A percentile compares a stretch with the other conserved stretches of the same genome.
Conservation (phyloP, 2,329 filamentous ascomycete genomes). For the Xylaria sp. region DNA sequence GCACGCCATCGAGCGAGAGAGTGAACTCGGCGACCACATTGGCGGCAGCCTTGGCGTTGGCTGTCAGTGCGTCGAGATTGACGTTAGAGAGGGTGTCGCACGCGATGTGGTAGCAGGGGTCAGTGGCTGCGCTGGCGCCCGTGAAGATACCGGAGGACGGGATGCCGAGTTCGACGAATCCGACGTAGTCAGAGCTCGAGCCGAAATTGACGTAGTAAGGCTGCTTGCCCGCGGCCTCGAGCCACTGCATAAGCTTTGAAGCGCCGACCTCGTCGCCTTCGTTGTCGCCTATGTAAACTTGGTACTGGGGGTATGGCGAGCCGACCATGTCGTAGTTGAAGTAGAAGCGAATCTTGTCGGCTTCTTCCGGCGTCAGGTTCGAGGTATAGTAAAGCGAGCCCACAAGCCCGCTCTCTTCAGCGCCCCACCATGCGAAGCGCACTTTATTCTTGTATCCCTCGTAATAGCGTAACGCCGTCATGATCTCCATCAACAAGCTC, state of each 20-base stretch:
- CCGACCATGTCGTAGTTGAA: slow-evolving; percentile 79
- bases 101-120: slow-evolving; percentile 55
- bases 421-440: slow-evolving; percentile 58
- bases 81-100: slow-evolving; percentile 57
- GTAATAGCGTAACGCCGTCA: slow-evolving; percentile 51
- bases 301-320: slow-evolving; percentile 55
- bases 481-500: slow-evolving; percentile 54
- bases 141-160: slow-evolving; percentile 56
- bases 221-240: slow-evolving; percentile 51
- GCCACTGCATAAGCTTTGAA: slow-evolving; percentile 51
- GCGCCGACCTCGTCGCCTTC: slow-evolving; percentile 53
- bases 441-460: slow-evolving; percentile 56
- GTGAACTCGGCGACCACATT: slow-evolving; percentile 57
- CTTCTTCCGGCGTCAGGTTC: slow-evolving; percentile 52
- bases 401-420: slow-evolving; percentile 57
- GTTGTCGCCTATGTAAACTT: slow-evolving; percentile 53
- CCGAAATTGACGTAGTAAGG: slow-evolving; percentile 53
- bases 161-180: slow-evolving; percentile 55
- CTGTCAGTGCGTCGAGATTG: slow-evolving; percentile 54
- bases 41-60: slow-evolving; percentile 60
- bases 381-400: slow-evolving; percentile 57
- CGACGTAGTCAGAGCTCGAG: slow-evolving; percentile 55
- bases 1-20: slow-evolving; percentile 39
- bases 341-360: slow-evolving; percentile 71
- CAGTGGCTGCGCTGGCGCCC: slow-evolving; percentile 51